phyloP scores from a whole-genome alignment of 176 grass and related monocot genomes.

The Elaeis guineensis region DNA sequence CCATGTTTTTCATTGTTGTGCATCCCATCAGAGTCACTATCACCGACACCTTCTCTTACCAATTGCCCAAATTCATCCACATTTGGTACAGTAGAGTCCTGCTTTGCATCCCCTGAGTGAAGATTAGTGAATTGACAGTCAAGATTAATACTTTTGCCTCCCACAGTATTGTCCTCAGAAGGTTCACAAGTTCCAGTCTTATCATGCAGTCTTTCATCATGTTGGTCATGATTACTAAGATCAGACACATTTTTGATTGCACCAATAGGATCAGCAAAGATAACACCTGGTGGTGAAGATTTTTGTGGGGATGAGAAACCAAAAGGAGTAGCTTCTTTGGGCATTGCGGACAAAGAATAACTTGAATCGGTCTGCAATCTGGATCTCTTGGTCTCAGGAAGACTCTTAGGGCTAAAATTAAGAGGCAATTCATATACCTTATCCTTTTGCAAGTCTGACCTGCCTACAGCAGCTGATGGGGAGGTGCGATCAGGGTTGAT shows the following conservation, averaged over 20 bases:
- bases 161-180: slow-evolving; percentile 18
- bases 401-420: not conserved
- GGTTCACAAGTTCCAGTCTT: slow-evolving; percentile 20
- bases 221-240: no score
- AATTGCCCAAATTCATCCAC: slow-evolving; percentile 29
- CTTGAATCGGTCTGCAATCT: not conserved
- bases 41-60: slow-evolving; percentile 37
- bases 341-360: not conserved
- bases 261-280: not conserved
- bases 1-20: slow-evolving; percentile 24
- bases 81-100: slow-evolving; percentile 22
- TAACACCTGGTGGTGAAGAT: slow-evolving; percentile 7
- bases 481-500: slow-evolving; percentile 14
- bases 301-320: not conserved
- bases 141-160: slow-evolving; percentile 1
- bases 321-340: not conserved
- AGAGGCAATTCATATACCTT: slow-evolving; percentile 9
- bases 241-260: no score
- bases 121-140: slow-evolving; percentile 21
- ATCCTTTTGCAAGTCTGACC: slow-evolving; percentile 10
- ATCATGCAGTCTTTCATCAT: slow-evolving; percentile 29
- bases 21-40: slow-evolving; percentile 32
- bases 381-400: not conserved
- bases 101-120: slow-evolving; percentile 25
- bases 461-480: not conserved